Percentiles rank a stretch among this genome's conserved stretches.
Conservation (phyloP, 176 grass and related monocot species). For the Raddia distichophylla region DNA sequence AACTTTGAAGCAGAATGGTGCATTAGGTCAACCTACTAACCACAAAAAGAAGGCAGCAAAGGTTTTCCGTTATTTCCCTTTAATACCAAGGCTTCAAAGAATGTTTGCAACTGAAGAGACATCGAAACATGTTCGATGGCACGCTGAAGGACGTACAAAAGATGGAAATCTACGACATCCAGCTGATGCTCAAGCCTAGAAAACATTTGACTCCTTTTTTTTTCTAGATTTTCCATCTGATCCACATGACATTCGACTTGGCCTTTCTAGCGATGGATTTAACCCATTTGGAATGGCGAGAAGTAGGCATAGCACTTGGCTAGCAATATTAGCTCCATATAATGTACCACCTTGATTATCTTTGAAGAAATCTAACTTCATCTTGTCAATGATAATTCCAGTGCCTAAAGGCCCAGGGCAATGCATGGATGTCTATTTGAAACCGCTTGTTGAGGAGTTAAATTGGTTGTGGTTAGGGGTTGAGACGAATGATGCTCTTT, state of each 20-base stretch:
- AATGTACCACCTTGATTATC: neutral
- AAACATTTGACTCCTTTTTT: neutral
- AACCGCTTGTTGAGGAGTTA: neutral
- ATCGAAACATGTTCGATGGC: neutral
- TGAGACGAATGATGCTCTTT: neutral
- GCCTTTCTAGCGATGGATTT: neutral
- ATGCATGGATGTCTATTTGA: neutral
- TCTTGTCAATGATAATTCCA: neutral
- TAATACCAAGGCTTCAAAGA: constrained; percentile 12
- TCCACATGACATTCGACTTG: neutral
- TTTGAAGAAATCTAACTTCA: neutral
- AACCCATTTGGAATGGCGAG: constrained; percentile 2
- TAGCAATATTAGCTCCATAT: neutral
- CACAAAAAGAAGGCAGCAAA: neutral
- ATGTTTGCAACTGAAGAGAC: neutral
- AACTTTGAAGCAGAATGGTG: neutral
- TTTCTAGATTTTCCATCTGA: neutral
- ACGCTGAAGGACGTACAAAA: neutral
- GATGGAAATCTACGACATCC: neutral
- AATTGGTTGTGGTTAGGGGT: neutral
- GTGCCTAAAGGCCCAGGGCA: neutral
- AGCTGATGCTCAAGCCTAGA: neutral
- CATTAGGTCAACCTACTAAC: neutral
- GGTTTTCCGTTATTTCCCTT: neutral
- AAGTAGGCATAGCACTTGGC: neutral